Conservation (phyloP, 352 stramenopile genomes). For the Phytophthora lateralis region DNA sequence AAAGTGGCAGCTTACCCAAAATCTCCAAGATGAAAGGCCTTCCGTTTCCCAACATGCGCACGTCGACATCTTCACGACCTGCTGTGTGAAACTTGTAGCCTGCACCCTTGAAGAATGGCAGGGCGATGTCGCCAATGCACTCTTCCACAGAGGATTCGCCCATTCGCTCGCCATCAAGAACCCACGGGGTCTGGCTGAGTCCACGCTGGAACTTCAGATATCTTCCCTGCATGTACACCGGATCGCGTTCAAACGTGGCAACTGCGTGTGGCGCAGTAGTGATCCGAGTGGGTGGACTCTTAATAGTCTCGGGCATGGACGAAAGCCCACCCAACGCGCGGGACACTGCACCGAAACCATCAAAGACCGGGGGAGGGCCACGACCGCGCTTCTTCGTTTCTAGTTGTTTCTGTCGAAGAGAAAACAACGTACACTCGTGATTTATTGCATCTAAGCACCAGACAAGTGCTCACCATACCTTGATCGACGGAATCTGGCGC, state of each 20-base stretch:
- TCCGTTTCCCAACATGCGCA: conserved; percentile 96
- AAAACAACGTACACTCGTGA: not conserved
- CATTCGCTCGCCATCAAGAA: conserved; percentile 86
- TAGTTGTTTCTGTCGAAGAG: conserved; percentile 54
- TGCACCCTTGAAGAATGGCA: conserved; percentile 66
- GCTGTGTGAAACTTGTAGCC: conserved; percentile 96
- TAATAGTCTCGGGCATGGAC: conserved; percentile 54
- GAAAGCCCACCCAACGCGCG: conserved; percentile 58
- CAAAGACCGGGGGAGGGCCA: conserved; percentile 62
- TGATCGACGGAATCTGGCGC: conserved; percentile 77
- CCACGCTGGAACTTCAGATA: conserved; percentile 93
- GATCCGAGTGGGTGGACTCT: conserved; percentile 56
- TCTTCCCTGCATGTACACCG: conserved; percentile 87
- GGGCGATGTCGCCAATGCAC: conserved; percentile 75
- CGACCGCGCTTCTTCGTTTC: conserved; percentile 73
- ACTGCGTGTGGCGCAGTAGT: conserved; percentile 42
- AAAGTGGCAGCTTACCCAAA: conserved; percentile 38
- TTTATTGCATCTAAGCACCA: conserved; percentile 2
- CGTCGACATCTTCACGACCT: conserved; percentile 97
- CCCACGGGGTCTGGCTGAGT: conserved; percentile 92
- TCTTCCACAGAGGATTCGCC: conserved; percentile 91
- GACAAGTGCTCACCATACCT: conserved; percentile 35
- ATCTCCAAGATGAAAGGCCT: conserved; percentile 92
- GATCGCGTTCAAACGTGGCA: conserved; percentile 70
- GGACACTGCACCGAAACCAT: conserved; percentile 81